These are phyloP conservation scores for Pseudogymnoascus sp. DNA, from an alignment of 2,329 filamentous ascomycete species.

Conservation along the genomic window DNA sequence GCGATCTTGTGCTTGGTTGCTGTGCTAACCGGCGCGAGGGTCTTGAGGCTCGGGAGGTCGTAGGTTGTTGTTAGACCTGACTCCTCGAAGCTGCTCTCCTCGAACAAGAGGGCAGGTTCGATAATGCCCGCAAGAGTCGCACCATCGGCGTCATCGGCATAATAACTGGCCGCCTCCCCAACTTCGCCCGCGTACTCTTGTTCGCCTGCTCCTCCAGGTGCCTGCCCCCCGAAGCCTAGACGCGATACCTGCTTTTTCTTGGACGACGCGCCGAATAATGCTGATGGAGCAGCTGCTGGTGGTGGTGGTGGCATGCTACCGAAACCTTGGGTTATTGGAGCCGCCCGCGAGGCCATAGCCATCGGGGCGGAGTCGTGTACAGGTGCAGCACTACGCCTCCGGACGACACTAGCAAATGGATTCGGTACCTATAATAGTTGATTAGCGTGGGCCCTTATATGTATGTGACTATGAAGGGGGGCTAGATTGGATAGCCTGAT, in stretches of 20 bases:
- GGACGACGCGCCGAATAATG: neutral
- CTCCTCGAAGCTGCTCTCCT: slow-evolving; percentile 49
- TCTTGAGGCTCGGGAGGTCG: slow-evolving; percentile 50
- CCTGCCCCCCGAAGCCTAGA: neutral
- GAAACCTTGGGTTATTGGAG: neutral
- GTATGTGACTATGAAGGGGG: neutral
- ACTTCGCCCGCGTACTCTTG: slow-evolving; percentile 15
- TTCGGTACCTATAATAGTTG: neutral
- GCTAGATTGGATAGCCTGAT: neutral
- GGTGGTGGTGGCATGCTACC: neutral
- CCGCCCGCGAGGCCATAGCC: neutral
- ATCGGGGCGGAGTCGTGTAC: neutral
- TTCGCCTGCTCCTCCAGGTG: neutral
- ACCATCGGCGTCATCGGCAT: slow-evolving; percentile 14
- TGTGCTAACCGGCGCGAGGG: slow-evolving; percentile 41
- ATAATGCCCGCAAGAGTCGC: slow-evolving; percentile 13
- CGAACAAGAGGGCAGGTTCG: slow-evolving; percentile 31
- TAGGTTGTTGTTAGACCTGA: slow-evolving; percentile 52
- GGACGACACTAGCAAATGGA: neutral
- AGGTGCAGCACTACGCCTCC: neutral
- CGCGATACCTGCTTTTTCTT: neutral
- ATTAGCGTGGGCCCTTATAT: neutral
- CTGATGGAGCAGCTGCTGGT: neutral
- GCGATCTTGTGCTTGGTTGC: slow-evolving; percentile 51
- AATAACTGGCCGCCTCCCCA: slow-evolving; percentile 9